A percentile compares a stretch with the other conserved stretches of the same genome.
Conservation (phyloP, 164 flowering plant species). For the Taxillus chinensis region DNA sequence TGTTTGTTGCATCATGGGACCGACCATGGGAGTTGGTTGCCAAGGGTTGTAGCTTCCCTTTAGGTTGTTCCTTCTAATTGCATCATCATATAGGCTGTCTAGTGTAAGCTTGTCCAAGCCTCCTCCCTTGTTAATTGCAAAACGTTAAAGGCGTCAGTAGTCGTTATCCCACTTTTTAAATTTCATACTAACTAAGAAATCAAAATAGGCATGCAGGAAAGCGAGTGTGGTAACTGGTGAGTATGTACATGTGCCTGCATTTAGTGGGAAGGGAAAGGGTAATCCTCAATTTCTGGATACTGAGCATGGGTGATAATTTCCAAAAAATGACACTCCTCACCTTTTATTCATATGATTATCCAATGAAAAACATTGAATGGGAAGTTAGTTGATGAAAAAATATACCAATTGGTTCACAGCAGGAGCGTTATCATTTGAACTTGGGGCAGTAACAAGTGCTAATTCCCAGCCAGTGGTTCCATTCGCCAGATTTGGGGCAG, state of each 20-base stretch:
- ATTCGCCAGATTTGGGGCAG: conserved; percentile 27
- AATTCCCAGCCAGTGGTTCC: conserved; percentile 89
- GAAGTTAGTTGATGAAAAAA: no score
- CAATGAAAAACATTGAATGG: no score
- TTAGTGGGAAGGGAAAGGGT: no score
- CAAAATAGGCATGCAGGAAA: no score
- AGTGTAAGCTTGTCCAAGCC: conserved; percentile 76
- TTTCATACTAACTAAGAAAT: no score
- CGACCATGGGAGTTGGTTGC: conserved; percentile 40
- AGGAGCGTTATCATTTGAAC: conserved; percentile 63
- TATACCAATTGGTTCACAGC: conserved; percentile 72
- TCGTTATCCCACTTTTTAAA: no score
- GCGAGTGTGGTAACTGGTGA: no score
- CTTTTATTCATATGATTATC: no score
- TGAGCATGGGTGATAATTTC: no score
- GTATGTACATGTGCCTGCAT: no score
- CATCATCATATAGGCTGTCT: conserved; percentile 81
- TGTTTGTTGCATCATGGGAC: conserved; percentile 40
- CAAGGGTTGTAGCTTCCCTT: conserved; percentile 70
- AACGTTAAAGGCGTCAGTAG: neutral
- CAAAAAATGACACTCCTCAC: no score
- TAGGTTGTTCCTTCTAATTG: conserved; percentile 57
- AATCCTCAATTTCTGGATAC: no score
- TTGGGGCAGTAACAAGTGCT: conserved; percentile 89
- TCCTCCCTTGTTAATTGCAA: conserved; percentile 42